phyloP scores from a whole-genome alignment of 495 filamentous ascomycete species.

The Penicillium bialowiezense region DNA sequence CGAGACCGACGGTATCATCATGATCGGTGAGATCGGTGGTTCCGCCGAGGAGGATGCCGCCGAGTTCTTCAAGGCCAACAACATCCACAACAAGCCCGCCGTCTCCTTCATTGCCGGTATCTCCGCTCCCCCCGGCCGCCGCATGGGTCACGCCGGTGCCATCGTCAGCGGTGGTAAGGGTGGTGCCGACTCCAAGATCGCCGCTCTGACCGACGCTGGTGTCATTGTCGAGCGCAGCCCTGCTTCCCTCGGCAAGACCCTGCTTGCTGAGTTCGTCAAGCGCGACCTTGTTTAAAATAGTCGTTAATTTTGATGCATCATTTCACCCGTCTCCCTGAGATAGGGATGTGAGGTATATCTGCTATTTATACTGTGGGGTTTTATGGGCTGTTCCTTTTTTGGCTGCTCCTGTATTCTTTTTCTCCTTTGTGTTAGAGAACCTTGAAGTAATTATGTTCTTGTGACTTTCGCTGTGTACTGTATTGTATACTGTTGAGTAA shows the following conservation, averaged over 20 bases:
- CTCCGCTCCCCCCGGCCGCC: slow-evolving; percentile 88
- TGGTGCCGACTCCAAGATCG: slow-evolving; percentile 95
- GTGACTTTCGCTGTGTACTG: slow-evolving; percentile 22
- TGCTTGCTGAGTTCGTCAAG: slow-evolving; percentile 94
- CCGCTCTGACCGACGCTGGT: slow-evolving; percentile 86
- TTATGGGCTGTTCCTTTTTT: slow-evolving; percentile 19
- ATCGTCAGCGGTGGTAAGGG: slow-evolving; percentile 98
- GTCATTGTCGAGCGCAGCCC: slow-evolving; percentile 96
- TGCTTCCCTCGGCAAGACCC: slow-evolving; percentile 82
- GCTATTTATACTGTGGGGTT: slow-evolving; percentile 21
- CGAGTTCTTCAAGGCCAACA: slow-evolving; percentile 89
- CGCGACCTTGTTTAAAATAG: slow-evolving; percentile 79
- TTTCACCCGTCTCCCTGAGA: slow-evolving; percentile 17
- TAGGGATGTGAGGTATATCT: slow-evolving; percentile 23
- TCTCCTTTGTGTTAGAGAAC: slow-evolving; percentile 35
- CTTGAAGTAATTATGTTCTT: slow-evolving; percentile 33
- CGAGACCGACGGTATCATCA: slow-evolving; percentile 98
- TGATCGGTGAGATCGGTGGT: slow-evolving; percentile 99
- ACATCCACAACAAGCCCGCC: slow-evolving; percentile 90
- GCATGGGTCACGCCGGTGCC: slow-evolving; percentile 98
- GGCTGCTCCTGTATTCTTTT: slow-evolving; percentile 31
- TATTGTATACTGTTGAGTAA: slow-evolving; percentile 7
- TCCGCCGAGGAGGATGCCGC: slow-evolving; percentile 96
- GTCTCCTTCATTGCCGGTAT: slow-evolving; percentile 99
- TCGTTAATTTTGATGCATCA: slow-evolving; percentile 15